These are phyloP conservation scores for Phytophthora pluvialis DNA, from an alignment of 352 stramenopile species.

Conservation along the genomic window DNA sequence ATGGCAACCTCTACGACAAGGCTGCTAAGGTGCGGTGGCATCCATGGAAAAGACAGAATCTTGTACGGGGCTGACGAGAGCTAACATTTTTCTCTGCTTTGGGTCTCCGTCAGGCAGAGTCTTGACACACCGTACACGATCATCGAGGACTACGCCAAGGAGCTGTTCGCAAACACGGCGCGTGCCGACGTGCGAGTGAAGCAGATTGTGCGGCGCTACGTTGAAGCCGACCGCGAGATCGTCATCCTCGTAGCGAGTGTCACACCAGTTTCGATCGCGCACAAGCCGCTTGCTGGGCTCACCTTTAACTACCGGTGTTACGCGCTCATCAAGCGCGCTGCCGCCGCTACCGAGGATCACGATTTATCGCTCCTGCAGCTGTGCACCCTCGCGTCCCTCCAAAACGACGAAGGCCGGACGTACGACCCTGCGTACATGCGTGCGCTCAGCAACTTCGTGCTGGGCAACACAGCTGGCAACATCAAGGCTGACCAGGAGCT, in stretches of 20 bases:
- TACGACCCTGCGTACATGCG: constrained; percentile 32
- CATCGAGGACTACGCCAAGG: constrained; percentile 39
- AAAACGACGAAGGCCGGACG: constrained; percentile 16
- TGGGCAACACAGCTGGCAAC: constrained; percentile 34
- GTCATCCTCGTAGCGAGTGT: constrained; percentile 59
- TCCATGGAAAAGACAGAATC: no score
- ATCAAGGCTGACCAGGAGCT: constrained; percentile 36
- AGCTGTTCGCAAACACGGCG: constrained; percentile 33
- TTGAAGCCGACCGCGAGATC: constrained; percentile 53
- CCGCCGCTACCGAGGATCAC: constrained; percentile 10
- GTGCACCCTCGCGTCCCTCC: constrained; percentile 30
- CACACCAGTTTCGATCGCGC: constrained; percentile 53
- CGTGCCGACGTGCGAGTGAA: constrained; percentile 48
- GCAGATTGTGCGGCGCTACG: constrained; percentile 59
- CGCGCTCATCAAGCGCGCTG: constrained; percentile 40
- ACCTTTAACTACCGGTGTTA: constrained; percentile 62
- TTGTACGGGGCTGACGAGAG: neutral
- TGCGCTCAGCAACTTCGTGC: constrained; percentile 35
- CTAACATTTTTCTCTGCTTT: constrained; percentile 3
- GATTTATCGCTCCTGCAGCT: constrained; percentile 25
- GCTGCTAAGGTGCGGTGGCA: constrained; percentile 28
- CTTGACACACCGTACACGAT: constrained; percentile 38
- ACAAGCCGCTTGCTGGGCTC: constrained; percentile 41
- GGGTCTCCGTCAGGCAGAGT: constrained; percentile 11
- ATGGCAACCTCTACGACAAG: constrained; percentile 44